Evolutionary conservation across 2,329 filamentous ascomycete genomes (phyloP), one percentile per base, ranked within the genome.

Genomic region (Penicillium verrucosum): DNA sequence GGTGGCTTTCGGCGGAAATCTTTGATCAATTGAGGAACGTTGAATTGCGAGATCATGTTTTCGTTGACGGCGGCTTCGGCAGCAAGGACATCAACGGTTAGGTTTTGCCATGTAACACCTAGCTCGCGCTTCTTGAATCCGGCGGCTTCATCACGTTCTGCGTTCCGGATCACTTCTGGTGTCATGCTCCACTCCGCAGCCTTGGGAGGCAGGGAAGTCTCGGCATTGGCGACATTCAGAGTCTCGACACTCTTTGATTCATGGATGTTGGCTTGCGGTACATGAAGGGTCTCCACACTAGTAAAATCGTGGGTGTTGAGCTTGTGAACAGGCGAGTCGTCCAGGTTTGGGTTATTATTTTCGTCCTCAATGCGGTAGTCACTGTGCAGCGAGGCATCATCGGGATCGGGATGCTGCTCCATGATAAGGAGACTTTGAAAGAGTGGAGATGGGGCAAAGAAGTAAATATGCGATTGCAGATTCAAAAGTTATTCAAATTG

Each of bases 131-230:
- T 50, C 37, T 58, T 58, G 21, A 54, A 56, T 27, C 56, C 56
- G 16, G 46, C 48, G 8, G 58, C 56, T 45, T 48, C 47, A 25
- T 60, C 52, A 37, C 55, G 55, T 30, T 59, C 51, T n/a, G 59
- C 56, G 46, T 71, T 70, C 1, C 70, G 74, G 18, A 76, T 71
- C 16, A 83, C 72, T 54, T 80, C 77, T 6, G 75, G 69, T 65
- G 80, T 81, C 63, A 83, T 68, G 9, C 68, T 60, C 80, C 80
- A 82, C 54, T 78, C 70, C 10, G 70, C 61, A 21, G 68, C 63
- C 49, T 63, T 68, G 21, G 60, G 56, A 7, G 48, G 30, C 12
- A 21, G 10, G 5, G 57, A 36, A 7, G 51, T 49, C 12, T 54
- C 41, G 25, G 25, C 34, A 21, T 60, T 47, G 41, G 50, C 49